Evolutionary conservation across 257 asterid genomes (phyloP), one percentile per base, ranked within the genome.

Genomic region (Plectranthus barbatus): DNA sequence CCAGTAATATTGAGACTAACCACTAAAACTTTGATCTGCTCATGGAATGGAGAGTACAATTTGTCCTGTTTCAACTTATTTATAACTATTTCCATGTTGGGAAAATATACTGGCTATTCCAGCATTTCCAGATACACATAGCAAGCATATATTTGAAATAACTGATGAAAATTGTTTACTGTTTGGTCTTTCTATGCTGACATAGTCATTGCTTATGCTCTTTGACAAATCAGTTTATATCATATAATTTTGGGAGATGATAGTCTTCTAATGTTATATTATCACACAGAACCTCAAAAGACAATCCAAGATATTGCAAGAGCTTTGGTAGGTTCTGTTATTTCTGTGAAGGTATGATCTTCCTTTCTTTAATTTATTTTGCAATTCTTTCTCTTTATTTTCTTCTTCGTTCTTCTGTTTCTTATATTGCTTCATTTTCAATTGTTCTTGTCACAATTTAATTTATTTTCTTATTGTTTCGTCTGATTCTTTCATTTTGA

Each of bases 301-400:
- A 36, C 81, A 10, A 89, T 89, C 67, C 97, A 86, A 76, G 96
- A 92, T 74, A 78, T 85, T 59, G 99, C 97, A 9, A 82, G 64
- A 76, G 78, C 79, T 80, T 87, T 92, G 76, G 67, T 73, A 1
- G 99, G 97, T 63, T 84, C 95, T 49, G 39, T 68, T 44, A 75
- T 92, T 56, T 72, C 95, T 48, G 81, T 86, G 79, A 86, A 92
- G 99, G 99, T 92, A 82, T 62, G 57, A 45, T 36, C n/a, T 60
- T 23, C 20, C 8, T 61, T 0, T 21, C 53, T 50, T n/a, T n/a
- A n/a, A n/a, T n/a, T n/a, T n/a, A n/a, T n/a, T n/a, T n/a, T n/a
- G n/a, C n/a, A n/a, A n/a, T n/a, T n/a, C n/a, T n/a, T n/a, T n/a
- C n/a, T n/a, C n/a, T n/a, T n/a, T n/a, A n/a, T n/a, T n/a, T n/a